phyloP scores from a whole-genome alignment of 192 early-diverging fungal species.

The Coemansia sp. region DNA sequence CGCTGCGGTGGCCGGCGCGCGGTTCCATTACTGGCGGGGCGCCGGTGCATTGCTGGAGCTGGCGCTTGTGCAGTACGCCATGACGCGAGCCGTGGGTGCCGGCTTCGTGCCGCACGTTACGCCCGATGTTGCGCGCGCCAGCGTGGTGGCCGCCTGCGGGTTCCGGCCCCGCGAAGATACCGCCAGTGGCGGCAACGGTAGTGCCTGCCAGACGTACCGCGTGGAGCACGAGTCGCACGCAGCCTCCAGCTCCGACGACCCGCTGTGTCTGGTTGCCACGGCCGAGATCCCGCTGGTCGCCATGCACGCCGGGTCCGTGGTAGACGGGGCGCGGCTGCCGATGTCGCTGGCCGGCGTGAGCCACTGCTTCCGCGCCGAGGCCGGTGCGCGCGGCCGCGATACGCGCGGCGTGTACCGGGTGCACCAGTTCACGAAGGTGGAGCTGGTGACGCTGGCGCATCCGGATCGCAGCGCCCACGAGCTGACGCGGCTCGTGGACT shows the following conservation, averaged over 20 bases:
- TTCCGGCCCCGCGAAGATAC: slow-evolving; percentile 72
- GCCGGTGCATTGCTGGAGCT: slow-evolving; percentile 85
- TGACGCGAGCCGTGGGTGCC: slow-evolving; percentile 65
- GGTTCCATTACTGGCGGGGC: slow-evolving; percentile 87
- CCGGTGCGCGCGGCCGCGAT: slow-evolving; percentile 79
- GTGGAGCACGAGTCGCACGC: slow-evolving; percentile 35
- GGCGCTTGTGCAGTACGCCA: slow-evolving; percentile 83
- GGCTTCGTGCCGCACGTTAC: slow-evolving; percentile 80
- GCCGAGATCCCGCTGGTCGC: slow-evolving; percentile 92
- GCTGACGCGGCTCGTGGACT: slow-evolving; percentile 67
- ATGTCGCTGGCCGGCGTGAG: slow-evolving; percentile 77
- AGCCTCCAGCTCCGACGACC: slow-evolving; percentile 34
- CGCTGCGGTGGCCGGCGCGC: slow-evolving; percentile 73
- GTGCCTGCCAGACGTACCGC: slow-evolving; percentile 87
- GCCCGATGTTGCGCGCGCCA: slow-evolving; percentile 80
- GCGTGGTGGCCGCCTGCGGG: slow-evolving; percentile 83
- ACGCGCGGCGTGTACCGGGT: slow-evolving; percentile 87
- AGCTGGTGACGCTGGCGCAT: slow-evolving; percentile 75
- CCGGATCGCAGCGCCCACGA: slow-evolving; percentile 66
- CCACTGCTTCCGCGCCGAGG: slow-evolving; percentile 88
- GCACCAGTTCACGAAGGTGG: slow-evolving; percentile 94
- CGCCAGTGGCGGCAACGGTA: slow-evolving; percentile 47
- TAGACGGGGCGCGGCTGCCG: slow-evolving; percentile 65
- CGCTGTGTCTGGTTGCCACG: slow-evolving; percentile 79
- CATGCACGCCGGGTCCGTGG: slow-evolving; percentile 69